Evolutionary conservation across 768 basidiomycete species (phyloP).

Genomic region (Hemileccinum rubropunctum): DNA sequence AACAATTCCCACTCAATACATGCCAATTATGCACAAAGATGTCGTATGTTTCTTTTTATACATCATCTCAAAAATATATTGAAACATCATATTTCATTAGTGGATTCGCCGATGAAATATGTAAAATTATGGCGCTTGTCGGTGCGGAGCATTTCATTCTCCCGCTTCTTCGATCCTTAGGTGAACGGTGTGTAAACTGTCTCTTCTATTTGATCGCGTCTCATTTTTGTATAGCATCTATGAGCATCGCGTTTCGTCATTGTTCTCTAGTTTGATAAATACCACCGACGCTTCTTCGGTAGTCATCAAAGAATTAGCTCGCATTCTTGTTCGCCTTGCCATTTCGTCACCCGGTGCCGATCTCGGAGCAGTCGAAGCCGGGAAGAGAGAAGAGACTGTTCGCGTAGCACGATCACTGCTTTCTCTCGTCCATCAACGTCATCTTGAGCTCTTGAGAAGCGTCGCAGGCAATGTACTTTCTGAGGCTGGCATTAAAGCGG

Average conservation of each 20-base stretch:
- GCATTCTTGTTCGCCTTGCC: slow-evolving; percentile 22
- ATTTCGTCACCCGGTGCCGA: slow-evolving; percentile 4
- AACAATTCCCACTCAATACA: slow-evolving; percentile 40
- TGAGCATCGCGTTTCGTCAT: slow-evolving; percentile 24
- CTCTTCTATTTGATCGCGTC: not conserved
- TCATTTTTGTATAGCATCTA: slow-evolving; percentile 27
- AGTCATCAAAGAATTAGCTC: slow-evolving; percentile 22
- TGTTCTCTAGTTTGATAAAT: slow-evolving; percentile 34
- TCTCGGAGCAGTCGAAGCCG: not conserved
- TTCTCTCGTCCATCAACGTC: slow-evolving; percentile 61
- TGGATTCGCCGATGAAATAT: slow-evolving; percentile 45
- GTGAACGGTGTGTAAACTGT: slow-evolving; percentile 37
- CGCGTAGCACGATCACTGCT: slow-evolving; percentile 40
- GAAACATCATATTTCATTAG: slow-evolving; percentile 28
- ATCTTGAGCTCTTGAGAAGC: slow-evolving; percentile 48
- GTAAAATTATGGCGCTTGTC: slow-evolving; percentile 41
- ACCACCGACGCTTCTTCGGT: slow-evolving; percentile 17
- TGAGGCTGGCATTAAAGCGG: slow-evolving; percentile 18
- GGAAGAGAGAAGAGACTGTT: slow-evolving; percentile 3
- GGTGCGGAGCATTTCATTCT: slow-evolving; percentile 57
- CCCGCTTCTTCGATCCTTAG: slow-evolving; percentile 47
- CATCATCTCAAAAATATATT: not conserved
- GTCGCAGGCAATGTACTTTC: slow-evolving; percentile 38
- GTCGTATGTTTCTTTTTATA: slow-evolving; percentile 39
- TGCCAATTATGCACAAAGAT: slow-evolving; percentile 43